These are phyloP conservation scores for Suillus bovinus DNA, from an alignment of 768 basidiomycete species.

Conservation along the genomic window DNA sequence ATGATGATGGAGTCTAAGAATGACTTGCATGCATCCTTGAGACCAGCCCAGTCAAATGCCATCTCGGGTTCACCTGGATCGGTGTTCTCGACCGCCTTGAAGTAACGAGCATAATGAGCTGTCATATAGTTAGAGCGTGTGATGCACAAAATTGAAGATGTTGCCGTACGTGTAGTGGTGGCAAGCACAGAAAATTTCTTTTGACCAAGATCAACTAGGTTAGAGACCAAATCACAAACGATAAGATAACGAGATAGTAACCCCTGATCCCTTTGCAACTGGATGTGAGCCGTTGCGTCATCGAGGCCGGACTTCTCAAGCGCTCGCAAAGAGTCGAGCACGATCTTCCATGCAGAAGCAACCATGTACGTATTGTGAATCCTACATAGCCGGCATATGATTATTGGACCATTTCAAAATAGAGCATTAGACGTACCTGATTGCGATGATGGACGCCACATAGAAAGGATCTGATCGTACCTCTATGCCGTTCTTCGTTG, in stretches of 20 bases:
- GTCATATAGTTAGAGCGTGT: constrained; percentile 11
- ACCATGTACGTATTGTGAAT: constrained; percentile 83
- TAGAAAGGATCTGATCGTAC: constrained; percentile 44
- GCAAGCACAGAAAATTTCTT: constrained; percentile 67
- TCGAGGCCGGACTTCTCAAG: constrained; percentile 55
- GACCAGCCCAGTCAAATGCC: constrained; percentile 63
- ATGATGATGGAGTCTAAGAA: constrained; percentile 84
- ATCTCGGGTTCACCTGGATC: constrained; percentile 51
- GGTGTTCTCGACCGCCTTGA: constrained; percentile 46
- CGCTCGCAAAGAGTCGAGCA: constrained; percentile 55
- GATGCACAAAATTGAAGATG: constrained; percentile 9
- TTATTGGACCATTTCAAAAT: not conserved
- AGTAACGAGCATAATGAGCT: constrained; percentile 77
- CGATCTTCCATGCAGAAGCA: constrained; percentile 80
- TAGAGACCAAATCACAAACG: constrained; percentile 61
- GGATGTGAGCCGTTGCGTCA: constrained; percentile 50
- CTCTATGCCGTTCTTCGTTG: constrained; percentile 28
- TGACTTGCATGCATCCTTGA: constrained; percentile 67
- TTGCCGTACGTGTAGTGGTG: constrained; percentile 61
- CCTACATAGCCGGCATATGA: constrained; percentile 38
- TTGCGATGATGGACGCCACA: constrained; percentile 59
- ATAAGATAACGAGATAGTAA: constrained; percentile 62
- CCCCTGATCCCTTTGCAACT: constrained; percentile 50
- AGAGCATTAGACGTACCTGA: constrained; percentile 43
- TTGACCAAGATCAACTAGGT: constrained; percentile 62